Conservation (phyloP, 139 green algal species). For the Spirogloea muscicola region DNA sequence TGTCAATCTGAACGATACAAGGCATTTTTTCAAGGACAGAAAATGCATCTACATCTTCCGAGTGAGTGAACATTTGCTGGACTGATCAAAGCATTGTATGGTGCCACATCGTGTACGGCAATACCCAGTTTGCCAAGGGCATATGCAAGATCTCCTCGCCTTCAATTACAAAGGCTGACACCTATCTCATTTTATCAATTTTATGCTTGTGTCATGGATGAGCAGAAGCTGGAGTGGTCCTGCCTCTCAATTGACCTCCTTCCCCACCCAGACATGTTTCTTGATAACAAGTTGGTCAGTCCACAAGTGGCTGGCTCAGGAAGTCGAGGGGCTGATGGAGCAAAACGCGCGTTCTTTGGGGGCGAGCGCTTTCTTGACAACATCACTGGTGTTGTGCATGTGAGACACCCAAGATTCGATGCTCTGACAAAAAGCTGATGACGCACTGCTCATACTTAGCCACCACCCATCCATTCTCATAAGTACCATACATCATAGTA, state of each 20-base stretch:
- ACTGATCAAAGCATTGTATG: too few relatives aligned
- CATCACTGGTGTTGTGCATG: conserved; percentile 18
- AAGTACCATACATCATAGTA: too few relatives aligned
- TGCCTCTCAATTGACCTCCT: conserved; percentile 41
- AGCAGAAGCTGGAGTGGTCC: conserved; percentile 47
- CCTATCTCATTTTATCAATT: too few relatives aligned
- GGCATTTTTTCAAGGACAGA: conserved; percentile 21
- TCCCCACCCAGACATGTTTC: conserved; percentile 43
- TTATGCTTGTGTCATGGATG: too few relatives aligned
- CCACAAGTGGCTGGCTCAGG: neutral
- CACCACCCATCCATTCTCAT: too few relatives aligned
- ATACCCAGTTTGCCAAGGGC: too few relatives aligned
- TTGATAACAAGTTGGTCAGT: neutral
- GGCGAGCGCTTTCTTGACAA: conserved; percentile 42
- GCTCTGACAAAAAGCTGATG: too few relatives aligned
- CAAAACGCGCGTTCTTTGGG: conserved; percentile 33
- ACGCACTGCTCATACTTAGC: too few relatives aligned
- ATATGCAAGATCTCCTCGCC: too few relatives aligned
- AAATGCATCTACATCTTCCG: conserved; percentile 44
- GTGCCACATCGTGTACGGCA: too few relatives aligned
- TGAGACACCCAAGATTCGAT: too few relatives aligned
- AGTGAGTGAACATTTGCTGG: neutral
- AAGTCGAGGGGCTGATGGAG: conserved; percentile 6
- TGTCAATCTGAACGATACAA: conserved; percentile 29
- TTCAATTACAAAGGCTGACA: too few relatives aligned